Base-by-base conservation (phyloP, 2,329 filamentous ascomycete species). In the Nectriaceae sp. region DNA sequence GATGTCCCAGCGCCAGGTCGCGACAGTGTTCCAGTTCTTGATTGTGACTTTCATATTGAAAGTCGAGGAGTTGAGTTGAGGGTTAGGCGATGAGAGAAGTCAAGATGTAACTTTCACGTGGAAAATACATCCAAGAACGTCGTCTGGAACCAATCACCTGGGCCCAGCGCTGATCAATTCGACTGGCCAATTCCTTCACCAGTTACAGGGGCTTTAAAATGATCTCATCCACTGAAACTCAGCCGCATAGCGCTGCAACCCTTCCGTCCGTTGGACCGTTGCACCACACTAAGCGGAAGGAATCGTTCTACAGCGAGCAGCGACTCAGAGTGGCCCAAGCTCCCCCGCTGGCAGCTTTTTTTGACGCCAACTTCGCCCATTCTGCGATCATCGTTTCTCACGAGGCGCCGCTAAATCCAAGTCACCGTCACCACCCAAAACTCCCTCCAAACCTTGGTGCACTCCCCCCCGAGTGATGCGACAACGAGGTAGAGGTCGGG, bases 1-100 rank as follows among this genome's bases (percentile, higher is more conserved):
- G 64, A 97, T 89, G 68, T 97, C 90, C 94, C 94, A 99, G 56
- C 90, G 86, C 94, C 94, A 99, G 46, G 91, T 93, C 16, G 94
- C 94, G 54, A 99, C 90, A 4, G 91, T 89, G 64, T 94, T 88
- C 90, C 93, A 97, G 67, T 90, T 83, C 64, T 87, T 89, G 72
- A 97, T 94, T 40, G 85, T 94, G 75, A 97, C 90, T 74, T 96
- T 97, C 94, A 99, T 99, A 44, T 44, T 68, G 56, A 42, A 36
- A 16, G 8, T 45, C 39, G 37, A 44, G 40, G 31, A 44, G 26
- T 33, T 31, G 31, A 11, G 15, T 18, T n/a, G 19, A 33, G 22
- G 24, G 26, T 31, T 8, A 22, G 41, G 21, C 5, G 33, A 22
- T 44, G 56, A 57, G 46, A 38, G 39, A 46, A 53, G 47, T 48